phyloP scores from a whole-genome alignment of 2,329 filamentous ascomycete species.

The Fusarium sp. region DNA sequence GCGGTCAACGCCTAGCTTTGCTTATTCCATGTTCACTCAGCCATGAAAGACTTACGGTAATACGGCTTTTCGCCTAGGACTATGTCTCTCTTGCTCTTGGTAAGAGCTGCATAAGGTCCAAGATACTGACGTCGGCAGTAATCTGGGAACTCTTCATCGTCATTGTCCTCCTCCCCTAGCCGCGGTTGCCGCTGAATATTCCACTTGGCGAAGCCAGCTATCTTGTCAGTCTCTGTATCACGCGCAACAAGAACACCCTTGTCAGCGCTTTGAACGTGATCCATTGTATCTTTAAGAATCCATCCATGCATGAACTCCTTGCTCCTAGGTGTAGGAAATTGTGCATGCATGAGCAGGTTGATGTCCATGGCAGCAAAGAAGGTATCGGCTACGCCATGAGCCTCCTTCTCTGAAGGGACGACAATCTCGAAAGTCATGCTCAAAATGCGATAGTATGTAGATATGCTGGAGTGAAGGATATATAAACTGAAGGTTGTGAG shows the following conservation, averaged over 20 bases:
- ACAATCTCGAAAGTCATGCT: conserved; percentile 46
- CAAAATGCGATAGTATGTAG: background rate
- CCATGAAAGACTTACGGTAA: conserved; percentile 51
- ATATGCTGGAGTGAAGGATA: background rate
- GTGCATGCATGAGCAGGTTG: conserved; percentile 54
- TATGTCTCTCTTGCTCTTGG: conserved; percentile 47
- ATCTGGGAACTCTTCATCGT: conserved; percentile 47
- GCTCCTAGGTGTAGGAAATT: conserved; percentile 52
- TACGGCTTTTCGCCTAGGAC: conserved; percentile 48
- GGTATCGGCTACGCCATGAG: conserved; percentile 44
- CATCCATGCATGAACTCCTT: conserved; percentile 46
- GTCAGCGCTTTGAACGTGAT: conserved; percentile 43
- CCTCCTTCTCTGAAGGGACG: conserved; percentile 43
- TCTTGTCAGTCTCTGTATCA: conserved; percentile 43
- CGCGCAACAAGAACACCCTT: conserved; percentile 52
- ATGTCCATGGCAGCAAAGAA: conserved; percentile 55
- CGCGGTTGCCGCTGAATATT: conserved; percentile 43
- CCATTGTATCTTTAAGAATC: conserved; percentile 47
- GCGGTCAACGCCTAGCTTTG: background rate
- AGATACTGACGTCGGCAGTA: conserved; percentile 48
- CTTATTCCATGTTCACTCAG: background rate
- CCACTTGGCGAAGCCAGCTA: conserved; percentile 54
- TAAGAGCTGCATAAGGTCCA: conserved; percentile 49
- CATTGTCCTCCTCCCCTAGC: conserved; percentile 25
- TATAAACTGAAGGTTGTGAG: conserved; percentile 12